Percentiles rank a stretch among this genome's conserved stretches.
Evolutionary conservation across 1,139 yeast genomes (phyloP).

Genomic region (Ashbya aceris): DNA sequence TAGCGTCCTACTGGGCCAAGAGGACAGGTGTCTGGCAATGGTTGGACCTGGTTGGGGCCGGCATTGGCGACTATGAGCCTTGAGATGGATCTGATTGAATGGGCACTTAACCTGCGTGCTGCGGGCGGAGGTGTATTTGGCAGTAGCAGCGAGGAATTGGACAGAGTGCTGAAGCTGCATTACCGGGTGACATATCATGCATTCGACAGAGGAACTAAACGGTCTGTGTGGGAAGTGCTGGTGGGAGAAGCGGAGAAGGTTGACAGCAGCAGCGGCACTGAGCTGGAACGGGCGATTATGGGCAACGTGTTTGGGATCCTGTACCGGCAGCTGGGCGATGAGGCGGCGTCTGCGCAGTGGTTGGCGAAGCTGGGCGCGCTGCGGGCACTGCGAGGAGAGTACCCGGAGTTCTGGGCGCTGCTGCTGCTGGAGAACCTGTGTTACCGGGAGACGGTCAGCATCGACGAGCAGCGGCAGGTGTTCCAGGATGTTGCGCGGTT

Average conservation of each 20-base stretch:
- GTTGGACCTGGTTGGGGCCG: neutral
- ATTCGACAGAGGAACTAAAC: conserved; percentile 11
- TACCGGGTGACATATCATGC: conserved; percentile 24
- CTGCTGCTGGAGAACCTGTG: conserved; percentile 23
- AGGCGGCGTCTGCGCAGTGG: conserved; percentile 8
- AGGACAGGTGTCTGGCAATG: too few species aligned
- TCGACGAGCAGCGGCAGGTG: neutral
- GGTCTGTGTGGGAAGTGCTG: conserved; percentile 15
- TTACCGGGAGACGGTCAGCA: conserved; percentile 12
- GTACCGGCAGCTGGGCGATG: conserved; percentile 11
- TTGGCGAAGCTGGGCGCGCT: conserved; percentile 9
- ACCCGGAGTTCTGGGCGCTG: conserved; percentile 12
- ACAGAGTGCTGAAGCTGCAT: conserved; percentile 21
- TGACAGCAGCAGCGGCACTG: conserved; percentile 8
- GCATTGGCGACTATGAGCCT: neutral
- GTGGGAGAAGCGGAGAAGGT: conserved; percentile 17
- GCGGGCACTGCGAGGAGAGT: conserved; percentile 2
- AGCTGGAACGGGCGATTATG: conserved; percentile 13
- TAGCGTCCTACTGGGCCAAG: too few species aligned
- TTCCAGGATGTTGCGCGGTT: conserved; percentile 3
- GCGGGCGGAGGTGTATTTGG: conserved; percentile 21
- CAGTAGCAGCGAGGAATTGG: conserved; percentile 16
- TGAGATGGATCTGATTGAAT: conserved; percentile 9
- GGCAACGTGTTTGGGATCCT: conserved; percentile 18
- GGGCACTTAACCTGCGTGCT: conserved; percentile 19